Base-by-base conservation (phyloP, 305 asterid species). In the Salvia sclarea region DNA sequence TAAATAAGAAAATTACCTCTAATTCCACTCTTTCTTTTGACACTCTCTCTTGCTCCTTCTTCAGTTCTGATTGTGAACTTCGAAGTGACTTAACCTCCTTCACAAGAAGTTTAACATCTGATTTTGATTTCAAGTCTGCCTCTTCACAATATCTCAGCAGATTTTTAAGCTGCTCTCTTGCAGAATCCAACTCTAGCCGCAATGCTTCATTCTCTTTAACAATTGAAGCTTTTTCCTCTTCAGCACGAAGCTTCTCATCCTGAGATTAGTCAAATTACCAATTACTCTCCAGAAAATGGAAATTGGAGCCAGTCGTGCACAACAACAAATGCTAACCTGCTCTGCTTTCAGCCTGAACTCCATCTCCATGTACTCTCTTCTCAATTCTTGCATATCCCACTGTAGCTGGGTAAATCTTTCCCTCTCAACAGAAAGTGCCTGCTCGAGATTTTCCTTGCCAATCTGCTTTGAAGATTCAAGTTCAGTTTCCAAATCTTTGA, bases 381-480 rank as follows among this genome's bases (percentile, higher is more conserved):
- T 74, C 66, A 85, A 80, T 77, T 87, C 95, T 69, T 87, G 90
- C 80, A 81, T 82, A 75, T 87, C 95, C 89, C 95, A 84, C 65
- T 83, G 92, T 76, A 81, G 71, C 71, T 87, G 82, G 48, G 79
- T 82, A 79, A 73, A 70, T 40, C 79, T 83, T 68, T 83, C 96
- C 74, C 70, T 80, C 80, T 85, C 94, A 56, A 55, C 18, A n/a
- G 50, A 24, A 66, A 83, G 69, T 58, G 83, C 88, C 69, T 82
- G 85, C 84, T 86, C 84, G 76, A 85, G 38, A 65, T 79, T 86
- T 77, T 81, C 94, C 79, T 85, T 81, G 67, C 77, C 73, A 61
- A 69, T 79, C 70, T 75, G 77, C 74, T 76, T 80, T 59, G 75
- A 74, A 54, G 83, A 77, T 66, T 80, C 82, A 54, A 82, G 78